A percentile compares a stretch with the other conserved stretches of the same genome.
These are phyloP conservation scores for Hericium alpestre DNA, from an alignment of 768 basidiomycete genomes.

Conservation along the genomic window DNA sequence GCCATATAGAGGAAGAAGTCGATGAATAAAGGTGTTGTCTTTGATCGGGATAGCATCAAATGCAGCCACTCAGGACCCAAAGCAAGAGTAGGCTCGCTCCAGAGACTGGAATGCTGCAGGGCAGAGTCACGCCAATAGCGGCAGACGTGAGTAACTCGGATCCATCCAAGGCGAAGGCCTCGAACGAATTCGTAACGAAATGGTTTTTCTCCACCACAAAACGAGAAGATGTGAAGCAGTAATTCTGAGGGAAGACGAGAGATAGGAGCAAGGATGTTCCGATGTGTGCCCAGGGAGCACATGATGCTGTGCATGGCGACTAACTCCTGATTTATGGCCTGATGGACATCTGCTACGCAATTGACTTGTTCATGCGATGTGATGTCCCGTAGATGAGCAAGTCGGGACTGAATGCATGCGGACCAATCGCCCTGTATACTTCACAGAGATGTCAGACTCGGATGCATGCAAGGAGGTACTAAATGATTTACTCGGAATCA, in stretches of 20 bases:
- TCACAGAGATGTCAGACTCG: too few species aligned
- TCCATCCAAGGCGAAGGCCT: conserved; percentile 1
- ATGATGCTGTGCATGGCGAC: background rate
- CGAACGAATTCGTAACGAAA: background rate
- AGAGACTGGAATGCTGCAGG: conserved; percentile 1
- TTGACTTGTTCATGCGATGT: background rate
- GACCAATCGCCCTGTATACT: too few species aligned
- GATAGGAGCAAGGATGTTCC: conserved; percentile 2
- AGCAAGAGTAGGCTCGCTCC: background rate
- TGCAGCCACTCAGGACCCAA: background rate
- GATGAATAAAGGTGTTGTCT: background rate
- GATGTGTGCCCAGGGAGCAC: background rate
- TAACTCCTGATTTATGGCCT: background rate
- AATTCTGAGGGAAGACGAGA: conserved; percentile 5
- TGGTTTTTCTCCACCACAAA: background rate
- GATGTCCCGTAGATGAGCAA: background rate
- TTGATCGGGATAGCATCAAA: conserved; percentile 1
- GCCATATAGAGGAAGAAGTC: too few species aligned
- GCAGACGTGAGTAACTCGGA: conserved; percentile 7
- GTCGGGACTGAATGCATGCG: too few species aligned
- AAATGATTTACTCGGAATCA: background rate
- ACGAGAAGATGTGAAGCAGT: conserved; percentile 2
- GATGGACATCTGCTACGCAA: background rate
- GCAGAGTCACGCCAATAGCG: conserved; percentile 8
- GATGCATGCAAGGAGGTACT: too few species aligned